These are phyloP conservation scores for Aspergillaceae sp. DNA, from an alignment of 2,329 filamentous ascomycete genomes.

Conservation along the genomic window DNA sequence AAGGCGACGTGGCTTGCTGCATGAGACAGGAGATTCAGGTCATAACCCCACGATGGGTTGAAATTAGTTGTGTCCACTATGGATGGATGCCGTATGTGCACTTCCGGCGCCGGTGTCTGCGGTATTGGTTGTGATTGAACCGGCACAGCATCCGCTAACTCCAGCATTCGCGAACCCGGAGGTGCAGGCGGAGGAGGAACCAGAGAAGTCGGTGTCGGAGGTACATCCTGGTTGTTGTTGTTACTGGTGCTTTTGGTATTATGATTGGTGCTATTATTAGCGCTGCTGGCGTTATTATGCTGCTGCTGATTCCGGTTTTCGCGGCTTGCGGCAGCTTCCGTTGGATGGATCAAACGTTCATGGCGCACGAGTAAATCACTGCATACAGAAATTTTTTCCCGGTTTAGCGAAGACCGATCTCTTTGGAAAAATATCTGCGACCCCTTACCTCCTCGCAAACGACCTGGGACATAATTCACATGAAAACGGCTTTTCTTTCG, in stretches of 20 bases:
- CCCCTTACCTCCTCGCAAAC: slow-evolving; percentile 37
- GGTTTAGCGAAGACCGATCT: slow-evolving; percentile 15
- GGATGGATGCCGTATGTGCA: slow-evolving; percentile 30
- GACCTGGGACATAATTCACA: slow-evolving; percentile 43
- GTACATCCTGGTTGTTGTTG: slow-evolving; percentile 20
- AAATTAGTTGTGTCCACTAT: slow-evolving; percentile 39
- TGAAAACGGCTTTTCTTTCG: slow-evolving; percentile 43
- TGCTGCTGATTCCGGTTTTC: slow-evolving; percentile 27
- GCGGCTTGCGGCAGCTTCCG: slow-evolving; percentile 33
- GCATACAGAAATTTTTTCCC: slow-evolving; percentile 9
- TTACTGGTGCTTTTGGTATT: slow-evolving; percentile 4
- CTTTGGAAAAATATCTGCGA: slow-evolving; percentile 1
- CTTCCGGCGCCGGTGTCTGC: slow-evolving; percentile 23
- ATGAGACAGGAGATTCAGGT: slow-evolving; percentile 41
- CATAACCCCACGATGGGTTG: slow-evolving; percentile 44
- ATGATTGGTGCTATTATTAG: slow-evolving; percentile 13
- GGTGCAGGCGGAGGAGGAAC: slow-evolving; percentile 26
- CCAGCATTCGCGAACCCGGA: slow-evolving; percentile 38
- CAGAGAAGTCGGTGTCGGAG: slow-evolving; percentile 29
- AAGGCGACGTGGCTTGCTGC: slow-evolving; percentile 43
- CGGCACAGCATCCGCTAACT: slow-evolving; percentile 37
- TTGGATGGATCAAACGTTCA: slow-evolving; percentile 41
- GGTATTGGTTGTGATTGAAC: slow-evolving; percentile 31
- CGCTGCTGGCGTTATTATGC: slow-evolving; percentile 3
- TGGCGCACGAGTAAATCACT: slow-evolving; percentile 43